Conservation (phyloP, 495 filamentous ascomycete genomes). For the Trichocladium antarcticum region DNA sequence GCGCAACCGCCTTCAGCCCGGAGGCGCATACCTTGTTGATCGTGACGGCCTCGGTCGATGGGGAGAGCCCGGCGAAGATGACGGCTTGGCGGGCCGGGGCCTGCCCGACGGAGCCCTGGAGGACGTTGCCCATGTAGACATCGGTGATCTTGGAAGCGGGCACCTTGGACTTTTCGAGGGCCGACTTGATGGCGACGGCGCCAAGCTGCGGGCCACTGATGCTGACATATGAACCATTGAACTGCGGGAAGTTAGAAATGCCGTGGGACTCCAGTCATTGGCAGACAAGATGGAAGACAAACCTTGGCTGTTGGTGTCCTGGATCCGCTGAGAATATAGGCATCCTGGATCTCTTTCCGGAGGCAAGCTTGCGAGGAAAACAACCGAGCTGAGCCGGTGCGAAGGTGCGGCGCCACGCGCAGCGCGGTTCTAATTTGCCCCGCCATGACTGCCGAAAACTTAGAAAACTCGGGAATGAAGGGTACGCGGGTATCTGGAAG, state of each 20-base stretch:
- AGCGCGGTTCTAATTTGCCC: constrained; percentile 13
- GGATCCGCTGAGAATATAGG: constrained; percentile 80
- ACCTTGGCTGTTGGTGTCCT: constrained; percentile 86
- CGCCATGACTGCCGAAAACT: constrained; percentile 7
- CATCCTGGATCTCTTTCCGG: constrained; percentile 68
- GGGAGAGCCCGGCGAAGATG: constrained; percentile 74
- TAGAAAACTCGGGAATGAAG: neutral
- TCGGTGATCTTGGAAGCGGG: constrained; percentile 68
- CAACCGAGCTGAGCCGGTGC: constrained; percentile 38
- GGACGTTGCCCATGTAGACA: constrained; percentile 97
- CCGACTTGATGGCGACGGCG: constrained; percentile 78
- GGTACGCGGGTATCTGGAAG: neutral
- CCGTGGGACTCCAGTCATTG: neutral
- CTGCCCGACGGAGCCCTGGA: constrained; percentile 74
- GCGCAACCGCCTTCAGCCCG: constrained; percentile 77
- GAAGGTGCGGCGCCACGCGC: constrained; percentile 13
- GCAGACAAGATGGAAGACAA: constrained; percentile 2
- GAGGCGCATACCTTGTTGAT: constrained; percentile 98
- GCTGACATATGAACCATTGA: constrained; percentile 78
- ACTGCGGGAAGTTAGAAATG: constrained; percentile 44
- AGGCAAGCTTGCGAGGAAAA: constrained; percentile 53
- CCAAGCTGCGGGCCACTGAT: constrained; percentile 79
- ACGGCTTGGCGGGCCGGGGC: constrained; percentile 83
- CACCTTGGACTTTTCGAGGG: constrained; percentile 68
- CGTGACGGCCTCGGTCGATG: constrained; percentile 70